A percentile compares a stretch with the other conserved stretches of the same genome.
Evolutionary conservation across 2,329 filamentous ascomycete species (phyloP).

Genomic region (Aspergillus uvarum): DNA sequence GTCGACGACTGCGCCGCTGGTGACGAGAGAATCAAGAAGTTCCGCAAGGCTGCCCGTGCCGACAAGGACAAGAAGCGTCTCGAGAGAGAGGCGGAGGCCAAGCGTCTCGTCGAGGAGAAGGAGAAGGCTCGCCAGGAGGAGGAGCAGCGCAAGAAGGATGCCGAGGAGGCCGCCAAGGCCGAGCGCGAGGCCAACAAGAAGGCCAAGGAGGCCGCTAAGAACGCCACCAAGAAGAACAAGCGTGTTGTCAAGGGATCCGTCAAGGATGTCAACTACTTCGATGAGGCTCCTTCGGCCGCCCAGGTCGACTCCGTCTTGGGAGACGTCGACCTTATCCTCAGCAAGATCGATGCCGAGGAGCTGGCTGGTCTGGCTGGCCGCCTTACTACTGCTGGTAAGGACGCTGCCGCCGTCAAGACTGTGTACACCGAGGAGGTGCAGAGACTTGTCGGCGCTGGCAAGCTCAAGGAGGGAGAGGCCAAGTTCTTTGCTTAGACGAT

Average conservation of each 20-base stretch:
- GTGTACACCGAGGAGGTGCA: conserved; percentile 77
- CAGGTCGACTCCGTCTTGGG: conserved; percentile 79
- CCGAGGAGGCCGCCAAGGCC: conserved; percentile 81
- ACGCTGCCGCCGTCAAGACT: conserved; percentile 79
- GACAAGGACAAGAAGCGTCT: conserved; percentile 94
- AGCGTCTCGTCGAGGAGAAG: conserved; percentile 82
- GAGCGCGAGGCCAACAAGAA: conserved; percentile 86
- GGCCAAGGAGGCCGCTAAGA: conserved; percentile 97
- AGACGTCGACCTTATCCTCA: conserved; percentile 83
- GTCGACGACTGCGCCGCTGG: conserved; percentile 81
- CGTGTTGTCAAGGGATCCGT: conserved; percentile 88
- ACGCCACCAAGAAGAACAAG: conserved; percentile 99
- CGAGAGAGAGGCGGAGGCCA: conserved; percentile 89
- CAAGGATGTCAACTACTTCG: conserved; percentile 98
- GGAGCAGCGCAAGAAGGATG: conserved; percentile 74
- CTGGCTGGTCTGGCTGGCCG: conserved; percentile 78
- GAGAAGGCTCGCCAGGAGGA: conserved; percentile 80
- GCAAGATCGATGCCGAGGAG: conserved; percentile 88
- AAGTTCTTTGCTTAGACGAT: conserved; percentile 53
- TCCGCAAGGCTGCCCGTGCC: conserved; percentile 86
- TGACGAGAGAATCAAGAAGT: conserved; percentile 96
- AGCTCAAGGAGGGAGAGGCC: conserved; percentile 78
- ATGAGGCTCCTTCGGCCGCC: conserved; percentile 62
- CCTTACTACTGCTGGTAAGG: conserved; percentile 73
- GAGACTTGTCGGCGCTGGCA: conserved; percentile 75